Evolutionary conservation across 2,329 filamentous ascomycete species (phyloP).

Genomic region (Penicillium sclerotigenum): DNA sequence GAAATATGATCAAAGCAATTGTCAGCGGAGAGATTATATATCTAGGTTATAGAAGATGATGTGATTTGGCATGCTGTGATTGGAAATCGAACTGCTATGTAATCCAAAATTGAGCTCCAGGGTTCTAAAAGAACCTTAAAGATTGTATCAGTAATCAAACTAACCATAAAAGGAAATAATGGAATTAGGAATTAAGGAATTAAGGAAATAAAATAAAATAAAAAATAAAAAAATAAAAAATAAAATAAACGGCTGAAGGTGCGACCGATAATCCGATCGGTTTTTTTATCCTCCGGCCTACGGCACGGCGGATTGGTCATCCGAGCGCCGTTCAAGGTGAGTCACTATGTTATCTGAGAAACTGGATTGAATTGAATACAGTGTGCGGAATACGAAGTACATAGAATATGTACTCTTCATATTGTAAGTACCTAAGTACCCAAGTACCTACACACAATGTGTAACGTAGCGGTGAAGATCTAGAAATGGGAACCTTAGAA

Average conservation of each 20-base stretch:
- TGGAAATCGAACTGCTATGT: slow-evolving; percentile 2
- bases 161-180: not conserved
- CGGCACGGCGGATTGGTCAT: slow-evolving; percentile 11
- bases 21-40: not conserved
- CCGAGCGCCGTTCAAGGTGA: not conserved
- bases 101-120: not conserved
- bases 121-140: not conserved
- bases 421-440: not conserved
- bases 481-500: not conserved
- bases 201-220: too few species aligned
- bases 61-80: not conserved
- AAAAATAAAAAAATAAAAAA: not conserved
- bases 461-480: slow-evolving; percentile 3
- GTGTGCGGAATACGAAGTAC: not conserved
- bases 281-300: slow-evolving; percentile 2
- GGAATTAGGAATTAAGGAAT: not conserved
- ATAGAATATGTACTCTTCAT: not conserved
- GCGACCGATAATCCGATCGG: slow-evolving; percentile 3
- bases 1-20: not conserved
- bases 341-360: not conserved
- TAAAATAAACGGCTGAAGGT: not conserved
- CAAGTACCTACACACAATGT: not conserved
- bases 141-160: not conserved
- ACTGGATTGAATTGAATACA: not conserved
- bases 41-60: not conserved